Percentiles rank a stretch among this genome's conserved stretches.
These are phyloP conservation scores for Lepraria neglecta DNA, from an alignment of 495 filamentous ascomycete species.

Conservation along the genomic window DNA sequence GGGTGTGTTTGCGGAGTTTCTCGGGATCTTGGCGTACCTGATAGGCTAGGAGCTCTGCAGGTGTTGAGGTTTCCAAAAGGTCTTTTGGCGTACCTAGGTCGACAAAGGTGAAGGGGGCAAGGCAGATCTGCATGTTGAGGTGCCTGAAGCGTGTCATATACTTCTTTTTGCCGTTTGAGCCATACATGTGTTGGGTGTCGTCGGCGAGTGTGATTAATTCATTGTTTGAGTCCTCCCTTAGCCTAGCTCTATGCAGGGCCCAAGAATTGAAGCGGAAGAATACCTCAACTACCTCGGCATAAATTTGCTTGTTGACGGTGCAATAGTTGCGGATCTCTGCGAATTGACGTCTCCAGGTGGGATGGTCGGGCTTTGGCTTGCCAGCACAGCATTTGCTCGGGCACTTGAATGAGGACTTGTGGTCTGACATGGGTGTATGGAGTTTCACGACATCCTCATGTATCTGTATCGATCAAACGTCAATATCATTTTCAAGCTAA, in stretches of 20 bases:
- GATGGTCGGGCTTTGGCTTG: neutral
- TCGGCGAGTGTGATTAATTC: neutral
- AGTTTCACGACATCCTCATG: neutral
- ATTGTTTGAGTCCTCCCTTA: neutral
- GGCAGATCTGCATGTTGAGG: conserved; percentile 7
- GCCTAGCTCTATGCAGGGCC: conserved; percentile 8
- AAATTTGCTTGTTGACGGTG: conserved; percentile 7
- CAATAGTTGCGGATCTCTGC: neutral
- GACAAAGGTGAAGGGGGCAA: conserved; percentile 3
- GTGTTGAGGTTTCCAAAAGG: neutral
- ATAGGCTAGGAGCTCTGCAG: neutral
- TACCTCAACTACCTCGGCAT: neutral
- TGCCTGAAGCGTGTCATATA: conserved; percentile 11
- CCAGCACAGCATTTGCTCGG: neutral
- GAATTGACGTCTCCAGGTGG: neutral
- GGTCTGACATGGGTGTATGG: conserved; percentile 4
- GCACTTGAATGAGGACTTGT: conserved; percentile 6
- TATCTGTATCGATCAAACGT: neutral
- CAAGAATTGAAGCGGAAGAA: conserved; percentile 12
- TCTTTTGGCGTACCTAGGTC: neutral
- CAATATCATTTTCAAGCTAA: neutral
- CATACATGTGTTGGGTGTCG: neutral
- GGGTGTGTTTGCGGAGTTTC: neutral
- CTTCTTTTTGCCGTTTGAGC: neutral
- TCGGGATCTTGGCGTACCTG: neutral